Conservation (phyloP, 73 alveolate genomes). For the Paramecium biaurelia region DNA sequence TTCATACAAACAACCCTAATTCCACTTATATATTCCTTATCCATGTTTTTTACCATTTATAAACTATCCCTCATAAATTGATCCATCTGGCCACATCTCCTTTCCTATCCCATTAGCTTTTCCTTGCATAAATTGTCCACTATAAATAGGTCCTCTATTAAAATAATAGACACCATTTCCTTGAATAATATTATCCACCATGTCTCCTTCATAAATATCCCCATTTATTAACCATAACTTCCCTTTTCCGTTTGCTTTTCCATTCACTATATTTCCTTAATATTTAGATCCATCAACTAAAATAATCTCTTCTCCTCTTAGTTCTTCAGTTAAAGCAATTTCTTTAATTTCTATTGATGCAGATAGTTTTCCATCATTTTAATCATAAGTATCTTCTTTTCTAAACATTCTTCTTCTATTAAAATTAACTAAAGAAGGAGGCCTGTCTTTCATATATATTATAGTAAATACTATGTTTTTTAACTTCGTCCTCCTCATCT, state of each 20-base stretch:
- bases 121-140: slow-evolving; percentile 35
- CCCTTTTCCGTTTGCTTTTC: slow-evolving; percentile 76
- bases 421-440: not conserved
- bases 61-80: slow-evolving; percentile 72
- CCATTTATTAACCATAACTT: slow-evolving; percentile 72
- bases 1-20: slow-evolving; percentile 48
- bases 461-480: not conserved
- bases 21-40: slow-evolving; percentile 67
- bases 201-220: slow-evolving; percentile 73
- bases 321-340: not conserved
- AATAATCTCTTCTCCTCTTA: not conserved
- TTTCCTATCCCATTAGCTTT: slow-evolving; percentile 69
- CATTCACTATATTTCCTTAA: slow-evolving; percentile 73
- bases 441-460: not conserved
- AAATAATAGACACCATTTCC: slow-evolving; percentile 74
- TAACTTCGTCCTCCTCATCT: not conserved
- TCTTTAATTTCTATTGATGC: not conserved
- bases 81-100: slow-evolving; percentile 78
- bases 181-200: slow-evolving; percentile 66
- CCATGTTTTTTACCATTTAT: slow-evolving; percentile 75
- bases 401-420: not conserved
- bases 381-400: not conserved
- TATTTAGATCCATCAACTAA: slow-evolving; percentile 75
- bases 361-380: not conserved
- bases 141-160: slow-evolving; percentile 71